Percentiles rank a stretch among this genome's conserved stretches.
phyloP scores from a whole-genome alignment of 495 filamentous ascomycete genomes.

The Physcia stellaris region DNA sequence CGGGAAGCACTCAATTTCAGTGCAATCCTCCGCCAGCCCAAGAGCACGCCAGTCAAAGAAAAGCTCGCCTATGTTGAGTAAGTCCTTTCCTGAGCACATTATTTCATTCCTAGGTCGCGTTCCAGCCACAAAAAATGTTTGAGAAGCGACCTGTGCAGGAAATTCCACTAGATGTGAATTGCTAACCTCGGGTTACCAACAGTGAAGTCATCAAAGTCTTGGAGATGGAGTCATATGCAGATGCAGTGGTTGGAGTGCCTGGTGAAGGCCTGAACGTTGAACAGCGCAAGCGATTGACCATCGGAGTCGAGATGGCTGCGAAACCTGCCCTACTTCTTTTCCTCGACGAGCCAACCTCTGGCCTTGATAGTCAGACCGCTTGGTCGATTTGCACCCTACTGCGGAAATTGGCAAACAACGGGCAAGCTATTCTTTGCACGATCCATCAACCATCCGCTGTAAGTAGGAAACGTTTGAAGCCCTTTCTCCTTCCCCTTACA shows the following conservation, averaged over 20 bases:
- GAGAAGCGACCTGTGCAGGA: too few species aligned
- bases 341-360: constrained; percentile 70
- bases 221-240: constrained; percentile 40
- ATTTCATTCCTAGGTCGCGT: too few species aligned
- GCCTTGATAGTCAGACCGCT: constrained; percentile 75
- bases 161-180: too few species aligned
- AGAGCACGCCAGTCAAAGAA: constrained; percentile 31
- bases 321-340: constrained; percentile 72
- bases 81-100: too few species aligned
- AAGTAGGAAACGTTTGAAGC: too few species aligned
- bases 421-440: constrained; percentile 67
- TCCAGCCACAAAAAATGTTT: too few species aligned
- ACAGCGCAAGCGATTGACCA: constrained; percentile 64
- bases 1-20: constrained; percentile 56
- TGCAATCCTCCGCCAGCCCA: constrained; percentile 47
- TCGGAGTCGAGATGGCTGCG: constrained; percentile 83
- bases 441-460: constrained; percentile 68
- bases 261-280: constrained; percentile 41
- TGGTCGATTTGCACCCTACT: constrained; percentile 74
- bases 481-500: too few species aligned
- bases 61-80: constrained; percentile 48
- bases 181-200: too few species aligned
- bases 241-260: constrained; percentile 31
- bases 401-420: constrained; percentile 64
- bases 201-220: constrained; percentile 47